Conservation (phyloP, 441 rosid species). For the Euphorbia celastroides region DNA sequence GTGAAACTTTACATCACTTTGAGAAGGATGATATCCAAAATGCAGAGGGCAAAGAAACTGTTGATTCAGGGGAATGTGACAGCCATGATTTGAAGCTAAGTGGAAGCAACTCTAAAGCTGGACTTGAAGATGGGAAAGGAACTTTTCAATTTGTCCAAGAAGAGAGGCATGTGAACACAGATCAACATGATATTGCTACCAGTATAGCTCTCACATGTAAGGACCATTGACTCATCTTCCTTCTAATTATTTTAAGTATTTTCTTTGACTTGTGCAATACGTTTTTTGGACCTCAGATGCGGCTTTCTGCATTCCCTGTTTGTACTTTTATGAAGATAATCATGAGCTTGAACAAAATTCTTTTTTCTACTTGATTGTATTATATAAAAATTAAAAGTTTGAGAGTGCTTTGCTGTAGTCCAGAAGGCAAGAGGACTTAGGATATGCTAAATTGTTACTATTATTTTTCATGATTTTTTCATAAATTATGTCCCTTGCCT, state of each 20-base stretch:
- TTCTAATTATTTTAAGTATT: not conserved
- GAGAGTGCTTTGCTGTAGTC: not conserved
- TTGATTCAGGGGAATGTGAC: not conserved
- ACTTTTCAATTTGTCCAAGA: constrained; percentile 8
- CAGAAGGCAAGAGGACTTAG: not conserved
- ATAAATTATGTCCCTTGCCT: not conserved
- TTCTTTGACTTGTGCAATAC: not conserved
- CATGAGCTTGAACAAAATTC: constrained; percentile 13
- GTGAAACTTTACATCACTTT: not conserved
- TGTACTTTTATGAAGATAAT: constrained; percentile 1
- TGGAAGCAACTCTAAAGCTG: constrained; percentile 1
- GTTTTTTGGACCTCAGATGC: not conserved
- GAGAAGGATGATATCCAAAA: constrained; percentile 2
- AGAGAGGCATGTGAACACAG: constrained; percentile 8
- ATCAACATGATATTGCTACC: constrained; percentile 5
- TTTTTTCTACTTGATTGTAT: not conserved
- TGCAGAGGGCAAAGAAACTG: constrained; percentile 11
- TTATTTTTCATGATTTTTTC: not conserved
- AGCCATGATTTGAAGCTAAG: constrained; percentile 1
- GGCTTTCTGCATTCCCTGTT: constrained; percentile 5
- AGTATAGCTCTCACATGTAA: constrained; percentile 12
- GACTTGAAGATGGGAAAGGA: constrained; percentile 15
- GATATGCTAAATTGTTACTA: not conserved
- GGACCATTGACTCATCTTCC: not conserved
- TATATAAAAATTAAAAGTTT: not conserved